Conservation (phyloP, 495 filamentous ascomycete species). For the Aspergillus avenaceus region DNA sequence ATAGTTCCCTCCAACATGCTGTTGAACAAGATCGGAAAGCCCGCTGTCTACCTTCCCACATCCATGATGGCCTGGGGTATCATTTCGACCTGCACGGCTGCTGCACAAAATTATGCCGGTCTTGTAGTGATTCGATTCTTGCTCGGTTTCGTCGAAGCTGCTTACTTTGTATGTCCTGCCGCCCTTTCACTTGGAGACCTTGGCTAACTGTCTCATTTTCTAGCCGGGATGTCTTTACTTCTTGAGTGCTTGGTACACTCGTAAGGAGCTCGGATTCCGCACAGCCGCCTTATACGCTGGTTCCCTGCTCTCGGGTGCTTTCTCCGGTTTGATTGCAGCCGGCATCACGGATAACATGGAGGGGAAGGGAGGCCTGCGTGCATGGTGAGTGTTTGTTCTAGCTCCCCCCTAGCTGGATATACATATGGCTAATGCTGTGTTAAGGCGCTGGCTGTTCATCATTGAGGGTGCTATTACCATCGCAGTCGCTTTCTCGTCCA, state of each 20-base stretch:
- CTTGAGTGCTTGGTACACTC: constrained; percentile 47
- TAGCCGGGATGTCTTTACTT: constrained; percentile 47
- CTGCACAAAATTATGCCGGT: constrained; percentile 53
- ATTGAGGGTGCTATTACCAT: constrained; percentile 66
- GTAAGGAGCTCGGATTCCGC: constrained; percentile 47
- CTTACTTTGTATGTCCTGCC: constrained; percentile 33
- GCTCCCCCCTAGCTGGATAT: constrained; percentile 4
- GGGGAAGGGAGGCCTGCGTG: constrained; percentile 38
- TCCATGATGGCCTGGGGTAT: constrained; percentile 70
- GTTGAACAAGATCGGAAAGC: constrained; percentile 48
- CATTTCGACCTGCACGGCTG: constrained; percentile 62
- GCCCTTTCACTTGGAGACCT: no score
- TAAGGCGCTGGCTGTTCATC: constrained; percentile 47
- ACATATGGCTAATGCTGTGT: not conserved
- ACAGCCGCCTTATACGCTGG: constrained; percentile 49
- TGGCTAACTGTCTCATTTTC: not conserved
- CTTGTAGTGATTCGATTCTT: constrained; percentile 67
- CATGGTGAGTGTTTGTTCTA: constrained; percentile 33
- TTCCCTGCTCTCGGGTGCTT: constrained; percentile 54
- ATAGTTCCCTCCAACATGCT: constrained; percentile 40
- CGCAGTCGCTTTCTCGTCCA: constrained; percentile 46
- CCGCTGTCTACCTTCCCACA: constrained; percentile 59
- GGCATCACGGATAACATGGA: constrained; percentile 46
- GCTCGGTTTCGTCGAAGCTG: constrained; percentile 60
- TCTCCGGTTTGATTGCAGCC: constrained; percentile 60